Base-by-base conservation (phyloP, 306 rosid genomes). In the Prunus mongolica region DNA sequence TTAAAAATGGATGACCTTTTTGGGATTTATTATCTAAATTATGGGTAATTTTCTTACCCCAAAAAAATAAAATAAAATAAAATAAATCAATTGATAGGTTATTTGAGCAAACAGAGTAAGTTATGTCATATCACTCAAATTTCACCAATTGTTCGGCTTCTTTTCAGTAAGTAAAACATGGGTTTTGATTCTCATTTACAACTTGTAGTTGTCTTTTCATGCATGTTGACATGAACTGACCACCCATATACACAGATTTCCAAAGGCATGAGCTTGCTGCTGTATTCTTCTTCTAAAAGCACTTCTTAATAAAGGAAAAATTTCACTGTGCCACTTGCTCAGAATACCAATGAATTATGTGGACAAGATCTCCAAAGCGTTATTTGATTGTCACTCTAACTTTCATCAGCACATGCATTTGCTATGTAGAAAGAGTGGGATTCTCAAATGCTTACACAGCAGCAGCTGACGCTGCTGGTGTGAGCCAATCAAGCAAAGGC, bases 401-500 rank as follows among this genome's bases (percentile, higher is more conserved):
- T 20, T 78, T 62, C 71, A 69, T 78, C 44, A 69, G 65, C 56
- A 78, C 71, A 47, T 60, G 38, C 30, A 70, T 32, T 34, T 78
- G 76, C 45, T 60, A 77, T n/a, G 16, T 58, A 24, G 76, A 78
- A 22, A 44, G 65, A 30, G 58, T 78, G 3, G 81, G 81, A 2
- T 70, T 78, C 68, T 49, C 76, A 12, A 78, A 61, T 30, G 81
- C 76, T 32, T 70, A 69, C 62, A 70, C 76, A 1, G 70, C 67
- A 24, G 76, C 70, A 57, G 75, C 69, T 0, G 52, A 68, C 12
- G 62, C 69, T 3, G 60, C 71, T 2, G 65, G 62, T 20, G 27
- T 77, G 62, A 77, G 57, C 50, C 71, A 61, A 34, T 69, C 75
- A 5, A 77, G 54, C 19, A 77, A 61, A 77, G 63, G 81, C 55